Evolutionary conservation across 2,329 filamentous ascomycete species (phyloP), one percentile per base, ranked within the genome.

Genomic region (Cladophialophora psammophila): DNA sequence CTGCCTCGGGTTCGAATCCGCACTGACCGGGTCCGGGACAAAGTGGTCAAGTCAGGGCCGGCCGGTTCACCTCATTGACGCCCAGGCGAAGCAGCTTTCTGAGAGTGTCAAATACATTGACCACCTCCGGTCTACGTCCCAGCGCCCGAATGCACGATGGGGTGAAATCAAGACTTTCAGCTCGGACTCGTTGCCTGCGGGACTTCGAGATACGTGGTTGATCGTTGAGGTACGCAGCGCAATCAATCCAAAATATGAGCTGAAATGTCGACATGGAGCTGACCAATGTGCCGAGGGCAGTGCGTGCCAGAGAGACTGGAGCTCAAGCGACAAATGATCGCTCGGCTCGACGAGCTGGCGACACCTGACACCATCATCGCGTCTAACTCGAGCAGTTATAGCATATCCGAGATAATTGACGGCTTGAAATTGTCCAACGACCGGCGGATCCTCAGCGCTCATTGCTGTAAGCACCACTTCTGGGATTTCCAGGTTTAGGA

Each of bases 331-430:
- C 70, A 75, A 1, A 73, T 81, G 4, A 77, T 84, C 31, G 52
- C 66, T 0, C 71, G 82, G 26, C 73, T 84, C 1, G 82, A 83
- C 68, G 64, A 74, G 0, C 55, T 79, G 1, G 76, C 81, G 0
- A 71, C 74, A 0, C 64, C 73, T 0, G 74, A 78, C 0, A 78
- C 78, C 0, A 79, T 83, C 5, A 78, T 84, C 53, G 81, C 80
- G 0, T 82, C 80, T 0, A 84, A 84, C 60, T 84, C 82, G 0
- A 83, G 81, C 65, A 83, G 81, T 59, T 83, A 81, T 68, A 77
- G 78, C 6, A 81, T 80, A 20, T 74, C 75, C 0, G 80, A 83
- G 58, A 81, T 84, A n/a, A 66, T 82, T 0, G 72, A 79, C 1
- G 75, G 75, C 0, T 61, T 83, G 26, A 68, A 68, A 0, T 55